phyloP scores from a whole-genome alignment of 176 grass and related monocot genomes.

The Phyllostachys edulis region DNA sequence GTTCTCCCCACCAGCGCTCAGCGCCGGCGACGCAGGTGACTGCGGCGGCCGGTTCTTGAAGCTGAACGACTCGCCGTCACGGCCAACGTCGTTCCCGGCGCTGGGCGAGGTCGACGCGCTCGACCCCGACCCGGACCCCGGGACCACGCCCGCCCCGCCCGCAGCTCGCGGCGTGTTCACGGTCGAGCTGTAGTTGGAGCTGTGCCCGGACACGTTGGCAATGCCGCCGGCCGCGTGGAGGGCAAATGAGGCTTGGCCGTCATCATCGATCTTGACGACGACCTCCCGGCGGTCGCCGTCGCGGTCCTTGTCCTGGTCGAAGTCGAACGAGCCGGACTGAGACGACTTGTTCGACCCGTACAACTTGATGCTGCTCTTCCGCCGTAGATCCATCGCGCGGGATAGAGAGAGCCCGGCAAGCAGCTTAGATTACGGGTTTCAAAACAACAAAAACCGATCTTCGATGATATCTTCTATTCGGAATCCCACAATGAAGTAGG shows the following conservation, averaged over 20 bases:
- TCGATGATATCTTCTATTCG: too few relatives aligned
- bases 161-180: constrained; percentile 17
- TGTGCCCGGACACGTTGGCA: not conserved
- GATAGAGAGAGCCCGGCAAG: not conserved
- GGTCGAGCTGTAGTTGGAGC: not conserved
- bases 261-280: constrained; percentile 83
- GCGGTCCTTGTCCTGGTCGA: constrained; percentile 41
- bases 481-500: too few relatives aligned
- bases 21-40: constrained; percentile 14
- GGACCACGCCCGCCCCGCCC: not conserved
- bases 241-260: constrained; percentile 10
- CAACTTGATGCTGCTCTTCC: constrained; percentile 33
- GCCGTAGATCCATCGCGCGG: constrained; percentile 40
- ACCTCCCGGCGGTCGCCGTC: constrained; percentile 50
- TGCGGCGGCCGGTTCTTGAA: constrained; percentile 46
- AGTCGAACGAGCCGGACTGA: constrained; percentile 46
- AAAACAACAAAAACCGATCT: too few relatives aligned
- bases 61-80: constrained; percentile 48
- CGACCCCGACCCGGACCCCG: constrained; percentile 15
- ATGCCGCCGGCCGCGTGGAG: not conserved
- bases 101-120: constrained; percentile 15
- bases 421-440: not conserved
- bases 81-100: constrained; percentile 18
- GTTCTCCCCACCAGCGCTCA: constrained; percentile 28
- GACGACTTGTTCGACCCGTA: constrained; percentile 31